Evolutionary conservation across 2,329 filamentous ascomycete genomes (phyloP).

Genomic region (Phaeophleospora eucalypticola): DNA sequence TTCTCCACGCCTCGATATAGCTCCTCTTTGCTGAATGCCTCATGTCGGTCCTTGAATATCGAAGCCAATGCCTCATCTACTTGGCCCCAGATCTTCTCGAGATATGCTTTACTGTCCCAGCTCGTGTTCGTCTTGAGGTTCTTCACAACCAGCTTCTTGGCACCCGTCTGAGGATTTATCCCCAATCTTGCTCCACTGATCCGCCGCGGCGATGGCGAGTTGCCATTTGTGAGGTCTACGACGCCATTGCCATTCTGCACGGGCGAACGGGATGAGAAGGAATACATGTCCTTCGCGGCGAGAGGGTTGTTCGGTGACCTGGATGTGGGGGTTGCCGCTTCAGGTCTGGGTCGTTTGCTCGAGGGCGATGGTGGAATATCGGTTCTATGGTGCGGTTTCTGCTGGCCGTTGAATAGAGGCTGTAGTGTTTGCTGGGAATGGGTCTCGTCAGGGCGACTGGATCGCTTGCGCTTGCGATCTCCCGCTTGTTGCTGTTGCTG

Average conservation of each 20-base stretch:
- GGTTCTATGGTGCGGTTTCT: slow-evolving; percentile 24
- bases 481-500: too few relatives aligned
- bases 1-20: slow-evolving; percentile 90
- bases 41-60: slow-evolving; percentile 63
- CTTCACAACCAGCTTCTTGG: slow-evolving; percentile 88
- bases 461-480: slow-evolving; percentile 24
- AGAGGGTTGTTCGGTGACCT: slow-evolving; percentile 22
- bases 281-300: slow-evolving; percentile 51
- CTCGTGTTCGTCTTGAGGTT: slow-evolving; percentile 69
- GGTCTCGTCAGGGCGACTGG: slow-evolving; percentile 9
- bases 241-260: slow-evolving; percentile 34
- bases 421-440: slow-evolving; percentile 42
- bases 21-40: slow-evolving; percentile 70
- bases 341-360: slow-evolving; percentile 41
- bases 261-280: slow-evolving; percentile 40
- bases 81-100: slow-evolving; percentile 69
- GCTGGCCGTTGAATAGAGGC: slow-evolving; percentile 40
- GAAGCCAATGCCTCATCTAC: slow-evolving; percentile 68
- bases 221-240: slow-evolving; percentile 44
- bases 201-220: slow-evolving; percentile 26
- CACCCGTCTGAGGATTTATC: slow-evolving; percentile 71
- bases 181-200: slow-evolving; percentile 32
- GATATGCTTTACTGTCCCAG: slow-evolving; percentile 70
- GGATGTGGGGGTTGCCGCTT: slow-evolving; percentile 24
- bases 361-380: slow-evolving; percentile 29